Conservation (phyloP, 2,329 filamentous ascomycete species). For the Hypocreales sp. region DNA sequence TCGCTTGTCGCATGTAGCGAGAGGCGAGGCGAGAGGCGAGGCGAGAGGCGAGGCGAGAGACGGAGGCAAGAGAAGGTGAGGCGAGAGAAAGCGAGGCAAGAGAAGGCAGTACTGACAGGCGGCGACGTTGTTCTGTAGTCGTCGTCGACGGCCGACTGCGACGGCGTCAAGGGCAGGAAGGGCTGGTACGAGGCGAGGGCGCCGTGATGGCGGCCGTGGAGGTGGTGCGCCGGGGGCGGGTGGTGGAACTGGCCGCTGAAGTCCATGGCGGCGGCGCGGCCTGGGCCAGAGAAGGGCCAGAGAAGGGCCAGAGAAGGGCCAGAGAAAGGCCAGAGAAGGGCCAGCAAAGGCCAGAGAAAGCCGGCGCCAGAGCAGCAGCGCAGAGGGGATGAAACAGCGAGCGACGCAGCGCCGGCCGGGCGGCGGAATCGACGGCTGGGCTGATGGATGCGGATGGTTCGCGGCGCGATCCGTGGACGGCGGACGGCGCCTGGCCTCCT, state of each 20-base stretch:
- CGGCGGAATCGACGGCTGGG: too few species aligned
- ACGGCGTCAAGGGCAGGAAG: constrained; percentile 39
- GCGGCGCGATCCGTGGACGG: too few species aligned
- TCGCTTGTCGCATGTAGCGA: too few species aligned
- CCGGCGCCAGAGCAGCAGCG: too few species aligned
- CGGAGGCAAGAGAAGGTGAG: not conserved
- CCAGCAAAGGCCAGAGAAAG: too few species aligned
- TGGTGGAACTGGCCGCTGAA: constrained; percentile 31
- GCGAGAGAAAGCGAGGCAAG: constrained; percentile 3
- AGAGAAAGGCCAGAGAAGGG: not conserved
- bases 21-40: constrained; percentile 5
- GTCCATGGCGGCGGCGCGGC: constrained; percentile 26
- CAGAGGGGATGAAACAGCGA: too few species aligned
- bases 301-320: not conserved
- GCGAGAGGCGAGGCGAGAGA: not conserved
- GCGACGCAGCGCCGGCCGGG: too few species aligned
- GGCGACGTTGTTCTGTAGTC: constrained; percentile 36
- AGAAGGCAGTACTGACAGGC: constrained; percentile 40
- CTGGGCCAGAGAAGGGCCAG: not conserved
- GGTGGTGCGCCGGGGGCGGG: too few species aligned
- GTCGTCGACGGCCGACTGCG: constrained; percentile 36
- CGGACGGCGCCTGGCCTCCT: too few species aligned
- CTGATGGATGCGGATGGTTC: too few species aligned
- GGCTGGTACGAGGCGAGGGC: constrained; percentile 38
- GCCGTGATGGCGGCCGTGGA: constrained; percentile 29